Percentiles rank a stretch among this genome's conserved stretches.
These are phyloP conservation scores for Senna tora DNA, from an alignment of 306 rosid species.

Conservation along the genomic window DNA sequence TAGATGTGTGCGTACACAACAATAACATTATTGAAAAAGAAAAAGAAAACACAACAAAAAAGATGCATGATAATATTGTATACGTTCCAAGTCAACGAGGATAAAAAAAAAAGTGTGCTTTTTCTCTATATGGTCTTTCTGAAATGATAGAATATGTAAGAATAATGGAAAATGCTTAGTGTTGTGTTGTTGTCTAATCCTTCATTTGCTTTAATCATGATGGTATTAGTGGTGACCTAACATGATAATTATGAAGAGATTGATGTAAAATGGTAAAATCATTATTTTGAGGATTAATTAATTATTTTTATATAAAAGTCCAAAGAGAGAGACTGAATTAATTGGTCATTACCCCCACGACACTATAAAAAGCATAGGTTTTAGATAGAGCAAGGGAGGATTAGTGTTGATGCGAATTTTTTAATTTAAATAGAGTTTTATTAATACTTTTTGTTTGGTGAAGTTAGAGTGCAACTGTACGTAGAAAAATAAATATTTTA, in stretches of 20 bases:
- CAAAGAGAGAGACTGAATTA: background rate
- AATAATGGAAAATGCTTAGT: slow-evolving; percentile 22
- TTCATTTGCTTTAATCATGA: slow-evolving; percentile 32
- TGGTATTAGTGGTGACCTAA: slow-evolving; percentile 22
- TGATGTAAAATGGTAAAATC: slow-evolving; percentile 17
- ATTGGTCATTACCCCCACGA: background rate
- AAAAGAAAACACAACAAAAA: background rate
- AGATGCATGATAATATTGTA: slow-evolving; percentile 35
- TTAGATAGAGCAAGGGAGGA: too few species aligned
- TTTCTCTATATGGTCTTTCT: slow-evolving; percentile 33
- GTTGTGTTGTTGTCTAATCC: slow-evolving; percentile 17
- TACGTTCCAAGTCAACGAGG: slow-evolving; percentile 50
- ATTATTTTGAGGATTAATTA: background rate
- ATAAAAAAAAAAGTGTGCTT: slow-evolving; percentile 44
- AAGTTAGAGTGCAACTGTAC: too few species aligned
- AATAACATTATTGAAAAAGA: slow-evolving; percentile 23
- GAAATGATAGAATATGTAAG: slow-evolving; percentile 45
- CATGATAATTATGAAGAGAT: background rate
- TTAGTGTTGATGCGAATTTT: too few species aligned
- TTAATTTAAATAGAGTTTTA: too few species aligned
- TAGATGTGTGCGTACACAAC: slow-evolving; percentile 37
- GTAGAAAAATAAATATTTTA: too few species aligned
- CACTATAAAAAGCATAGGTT: too few species aligned
- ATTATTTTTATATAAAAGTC: background rate
- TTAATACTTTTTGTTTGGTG: too few species aligned